These are phyloP conservation scores for Boletus patriciae DNA, from an alignment of 768 basidiomycete genomes.

Conservation along the genomic window DNA sequence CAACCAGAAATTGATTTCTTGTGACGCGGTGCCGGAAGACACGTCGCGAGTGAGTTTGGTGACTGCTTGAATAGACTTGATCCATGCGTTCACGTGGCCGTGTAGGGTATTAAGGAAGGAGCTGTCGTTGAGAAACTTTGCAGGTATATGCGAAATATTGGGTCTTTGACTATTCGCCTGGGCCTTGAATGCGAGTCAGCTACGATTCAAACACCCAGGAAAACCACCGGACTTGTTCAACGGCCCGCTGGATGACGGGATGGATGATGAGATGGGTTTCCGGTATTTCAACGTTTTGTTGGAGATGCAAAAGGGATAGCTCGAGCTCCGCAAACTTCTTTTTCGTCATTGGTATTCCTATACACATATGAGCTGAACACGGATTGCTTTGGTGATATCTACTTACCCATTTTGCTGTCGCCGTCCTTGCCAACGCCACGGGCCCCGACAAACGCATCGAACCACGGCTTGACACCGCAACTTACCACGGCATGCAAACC, in stretches of 20 bases:
- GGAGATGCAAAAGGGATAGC: constrained; percentile 87
- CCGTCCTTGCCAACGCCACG: constrained; percentile 72
- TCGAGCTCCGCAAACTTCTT: constrained; percentile 99
- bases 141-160: constrained; percentile 72
- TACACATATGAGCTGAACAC: constrained; percentile 5
- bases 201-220: constrained; percentile 31
- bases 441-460: constrained; percentile 93
- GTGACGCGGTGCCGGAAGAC: constrained; percentile 90
- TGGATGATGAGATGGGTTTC: constrained; percentile 93
- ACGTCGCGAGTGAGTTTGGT: constrained; percentile 96
- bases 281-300: constrained; percentile 99
- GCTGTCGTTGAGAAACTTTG: constrained; percentile 78
- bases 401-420: constrained; percentile 79
- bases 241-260: constrained; percentile 82
- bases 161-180: constrained; percentile 59
- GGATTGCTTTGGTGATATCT: constrained; percentile 1
- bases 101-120: constrained; percentile 93
- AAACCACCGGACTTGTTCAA: constrained; percentile 56
- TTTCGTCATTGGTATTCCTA: constrained; percentile 95
- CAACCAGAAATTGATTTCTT: constrained; percentile 99
- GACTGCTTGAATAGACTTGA: constrained; percentile 95
- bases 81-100: constrained; percentile 94
- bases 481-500: constrained; percentile 94
- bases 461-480: constrained; percentile 95
- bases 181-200: constrained; percentile 32